Percentiles rank a stretch among this genome's conserved stretches.
Conservation (phyloP, 2,329 filamentous ascomycete species). For the Pseudogymnoascus sp. region DNA sequence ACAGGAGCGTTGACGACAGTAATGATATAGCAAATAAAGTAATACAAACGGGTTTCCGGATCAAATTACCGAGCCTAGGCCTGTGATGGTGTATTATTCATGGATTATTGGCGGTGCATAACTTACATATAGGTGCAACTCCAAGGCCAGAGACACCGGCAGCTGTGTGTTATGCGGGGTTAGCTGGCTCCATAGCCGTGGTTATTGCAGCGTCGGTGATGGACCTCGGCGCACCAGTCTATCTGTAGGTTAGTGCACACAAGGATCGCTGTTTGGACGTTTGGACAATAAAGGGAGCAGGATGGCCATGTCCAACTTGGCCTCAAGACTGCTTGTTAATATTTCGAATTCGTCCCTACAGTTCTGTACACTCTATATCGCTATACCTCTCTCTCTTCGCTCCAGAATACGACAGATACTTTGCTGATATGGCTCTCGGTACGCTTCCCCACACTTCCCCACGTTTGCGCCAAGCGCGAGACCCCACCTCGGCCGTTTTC, state of each 20-base stretch:
- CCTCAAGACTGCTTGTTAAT: background rate
- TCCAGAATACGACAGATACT: background rate
- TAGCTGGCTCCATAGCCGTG: background rate
- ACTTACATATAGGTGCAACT: background rate
- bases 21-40: constrained; percentile 6
- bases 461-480: background rate
- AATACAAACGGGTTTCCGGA: background rate
- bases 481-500: background rate
- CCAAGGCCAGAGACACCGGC: background rate
- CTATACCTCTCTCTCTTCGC: background rate
- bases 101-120: constrained; percentile 1
- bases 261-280: background rate
- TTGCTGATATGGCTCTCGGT: background rate
- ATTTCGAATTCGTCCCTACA: background rate
- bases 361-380: background rate
- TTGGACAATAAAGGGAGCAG: background rate
- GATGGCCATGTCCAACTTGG: background rate
- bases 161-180: background rate
- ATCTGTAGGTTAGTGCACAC: background rate
- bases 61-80: background rate
- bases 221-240: background rate
- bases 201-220: background rate
- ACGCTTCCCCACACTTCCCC: constrained; percentile 6
- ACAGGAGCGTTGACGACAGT: background rate
- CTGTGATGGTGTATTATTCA: background rate